phyloP scores from a whole-genome alignment of 768 basidiomycete species.

The Kwoniella sp. region DNA sequence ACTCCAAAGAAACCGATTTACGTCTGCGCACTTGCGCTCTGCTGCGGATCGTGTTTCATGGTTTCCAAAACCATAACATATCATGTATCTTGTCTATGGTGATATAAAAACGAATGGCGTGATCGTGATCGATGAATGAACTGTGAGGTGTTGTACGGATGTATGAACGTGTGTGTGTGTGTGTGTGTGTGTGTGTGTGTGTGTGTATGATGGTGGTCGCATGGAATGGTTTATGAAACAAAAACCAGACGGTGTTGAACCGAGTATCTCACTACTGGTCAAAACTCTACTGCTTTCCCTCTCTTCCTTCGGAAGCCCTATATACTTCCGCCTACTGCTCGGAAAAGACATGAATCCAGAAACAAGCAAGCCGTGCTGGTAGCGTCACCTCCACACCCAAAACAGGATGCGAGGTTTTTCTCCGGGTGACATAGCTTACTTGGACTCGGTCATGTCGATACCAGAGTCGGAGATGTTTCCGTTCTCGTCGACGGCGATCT shows the following conservation, averaged over 20 bases:
- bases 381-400: too few relatives aligned
- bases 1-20: too few relatives aligned
- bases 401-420: too few relatives aligned
- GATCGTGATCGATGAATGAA: background rate
- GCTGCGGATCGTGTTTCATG: too few relatives aligned
- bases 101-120: background rate
- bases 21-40: too few relatives aligned
- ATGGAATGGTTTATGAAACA: too few relatives aligned
- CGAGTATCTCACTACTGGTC: background rate
- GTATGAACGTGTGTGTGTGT: background rate
- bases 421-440: conserved; percentile 25
- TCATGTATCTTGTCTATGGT: background rate
- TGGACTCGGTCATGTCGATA: conserved; percentile 60
- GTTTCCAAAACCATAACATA: background rate
- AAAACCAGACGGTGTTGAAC: conserved; percentile 1
- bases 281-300: background rate
- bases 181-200: background rate
- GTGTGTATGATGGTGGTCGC: background rate
- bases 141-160: too few relatives aligned
- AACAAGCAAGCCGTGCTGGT: too few relatives aligned
- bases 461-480: conserved; percentile 67
- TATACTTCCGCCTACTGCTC: too few relatives aligned
- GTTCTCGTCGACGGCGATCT: conserved; percentile 68
- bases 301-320: background rate
- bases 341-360: too few relatives aligned